Conservation (phyloP, 2,329 filamentous ascomycete species). For the Fusarium bulbicola region DNA sequence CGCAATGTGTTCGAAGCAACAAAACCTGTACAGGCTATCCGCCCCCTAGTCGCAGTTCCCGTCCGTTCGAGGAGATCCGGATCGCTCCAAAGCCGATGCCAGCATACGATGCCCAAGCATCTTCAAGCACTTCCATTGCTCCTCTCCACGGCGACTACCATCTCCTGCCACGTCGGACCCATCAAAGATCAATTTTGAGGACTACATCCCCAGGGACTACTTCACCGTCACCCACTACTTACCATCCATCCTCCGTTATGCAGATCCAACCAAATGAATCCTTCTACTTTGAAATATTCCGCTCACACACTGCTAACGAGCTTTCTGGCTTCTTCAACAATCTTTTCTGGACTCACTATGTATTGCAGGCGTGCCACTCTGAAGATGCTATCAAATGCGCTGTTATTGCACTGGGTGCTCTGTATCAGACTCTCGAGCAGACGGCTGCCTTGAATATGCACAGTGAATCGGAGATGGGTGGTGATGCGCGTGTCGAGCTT, state of each 20-base stretch:
- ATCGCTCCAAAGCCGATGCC: constrained; percentile 59
- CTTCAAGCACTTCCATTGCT: constrained; percentile 10
- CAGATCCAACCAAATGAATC: constrained; percentile 61
- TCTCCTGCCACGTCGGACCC: constrained; percentile 46
- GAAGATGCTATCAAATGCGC: constrained; percentile 71
- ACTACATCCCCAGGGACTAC: constrained; percentile 38
- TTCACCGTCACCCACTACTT: constrained; percentile 46
- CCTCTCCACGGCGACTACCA: constrained; percentile 39
- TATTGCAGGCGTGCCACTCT: constrained; percentile 70
- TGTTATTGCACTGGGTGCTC: constrained; percentile 70
- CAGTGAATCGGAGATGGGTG: constrained; percentile 7
- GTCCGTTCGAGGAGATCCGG: constrained; percentile 56
- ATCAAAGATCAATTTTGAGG: constrained; percentile 31
- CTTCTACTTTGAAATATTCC: constrained; percentile 70
- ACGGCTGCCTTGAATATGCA: constrained; percentile 59
- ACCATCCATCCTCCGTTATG: constrained; percentile 56
- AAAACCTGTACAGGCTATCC: constrained; percentile 70
- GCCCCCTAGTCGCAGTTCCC: constrained; percentile 60
- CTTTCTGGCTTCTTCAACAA: constrained; percentile 74
- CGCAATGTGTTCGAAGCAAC: constrained; percentile 67
- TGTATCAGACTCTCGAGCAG: constrained; percentile 73
- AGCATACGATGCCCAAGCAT: constrained; percentile 34
- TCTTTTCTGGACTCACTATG: constrained; percentile 70
- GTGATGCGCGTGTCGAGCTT: constrained; percentile 39
- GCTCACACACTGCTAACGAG: constrained; percentile 67